phyloP scores from a whole-genome alignment of 2,329 filamentous ascomycete species.

The Fusarium illudens region DNA sequence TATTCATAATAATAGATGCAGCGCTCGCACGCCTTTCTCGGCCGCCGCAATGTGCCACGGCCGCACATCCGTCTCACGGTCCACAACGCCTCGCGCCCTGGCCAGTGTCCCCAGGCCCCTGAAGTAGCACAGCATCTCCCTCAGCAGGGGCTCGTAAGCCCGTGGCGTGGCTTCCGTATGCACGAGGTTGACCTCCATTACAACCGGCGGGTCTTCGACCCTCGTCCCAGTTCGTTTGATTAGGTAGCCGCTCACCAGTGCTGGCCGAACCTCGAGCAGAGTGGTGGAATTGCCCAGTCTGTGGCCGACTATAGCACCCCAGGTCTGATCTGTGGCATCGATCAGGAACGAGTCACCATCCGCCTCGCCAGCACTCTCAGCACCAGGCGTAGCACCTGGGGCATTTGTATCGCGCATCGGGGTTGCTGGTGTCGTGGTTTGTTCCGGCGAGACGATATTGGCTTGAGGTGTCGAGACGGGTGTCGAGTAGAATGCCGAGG shows the following conservation, averaged over 20 bases:
- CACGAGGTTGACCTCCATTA: conserved; percentile 72
- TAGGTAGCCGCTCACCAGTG: conserved; percentile 71
- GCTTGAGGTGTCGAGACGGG: conserved; percentile 74
- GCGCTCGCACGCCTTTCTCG: conserved; percentile 70
- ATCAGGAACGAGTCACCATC: conserved; percentile 71
- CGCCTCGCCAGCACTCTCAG: conserved; percentile 53
- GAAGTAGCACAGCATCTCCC: conserved; percentile 76
- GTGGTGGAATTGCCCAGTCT: conserved; percentile 68
- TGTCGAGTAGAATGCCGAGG: conserved; percentile 63
- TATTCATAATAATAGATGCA: conserved; percentile 69
- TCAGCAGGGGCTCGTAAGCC: conserved; percentile 69
- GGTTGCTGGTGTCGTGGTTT: conserved; percentile 60
- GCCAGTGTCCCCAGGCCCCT: conserved; percentile 74
- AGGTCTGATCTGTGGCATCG: conserved; percentile 78
- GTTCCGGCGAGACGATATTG: conserved; percentile 68
- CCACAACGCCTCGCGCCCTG: conserved; percentile 69
- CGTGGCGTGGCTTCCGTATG: conserved; percentile 61
- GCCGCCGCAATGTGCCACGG: conserved; percentile 82
- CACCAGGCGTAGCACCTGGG: conserved; percentile 57
- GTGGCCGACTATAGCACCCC: conserved; percentile 76
- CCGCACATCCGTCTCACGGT: conserved; percentile 67
- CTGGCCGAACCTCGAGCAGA: conserved; percentile 62
- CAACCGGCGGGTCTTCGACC: conserved; percentile 64
- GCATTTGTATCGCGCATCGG: conserved; percentile 52
- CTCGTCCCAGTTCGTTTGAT: conserved; percentile 68